Evolutionary conservation across 2,329 filamentous ascomycete genomes (phyloP), one percentile per base, ranked within the genome.

Genomic region (Pseudopyrenochaeta lycopersici): DNA sequence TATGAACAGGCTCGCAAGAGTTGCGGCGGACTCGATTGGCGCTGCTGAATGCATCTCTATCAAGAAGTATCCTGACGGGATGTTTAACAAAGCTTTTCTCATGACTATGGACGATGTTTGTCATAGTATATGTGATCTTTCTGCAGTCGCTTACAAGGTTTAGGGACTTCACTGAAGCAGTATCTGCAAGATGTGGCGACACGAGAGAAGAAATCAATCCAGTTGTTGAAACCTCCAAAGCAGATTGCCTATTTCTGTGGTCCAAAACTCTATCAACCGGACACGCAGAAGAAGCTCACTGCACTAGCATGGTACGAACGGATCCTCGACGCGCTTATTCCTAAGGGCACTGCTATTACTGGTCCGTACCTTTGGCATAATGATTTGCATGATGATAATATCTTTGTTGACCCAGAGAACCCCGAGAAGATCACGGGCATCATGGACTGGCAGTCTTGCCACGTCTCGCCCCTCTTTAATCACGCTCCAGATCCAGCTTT

Each of bases 381-480:
- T 27, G 76, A 78, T 46, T 60, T 78, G 7, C 75, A 78, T 44
- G 32, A 33, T 4, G 72, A 71, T 18, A 62, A 61, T 42, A 61
- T 63, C 49, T 64, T 55, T 46, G 52, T 64, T 17, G 56, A 60
- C 17, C 68, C 63, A 3, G 61, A 67, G 5, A 52, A 51, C 17
- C 68, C 63, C 1, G 64, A 62, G 14, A 53, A 54, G 31, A 61
- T 74, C 27, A 62, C 54, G 0, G 52, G 44, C 1, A 63, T 74
- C 35, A 70, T 75, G 30, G 71, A 75, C 50, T 74, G 70, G 71
- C 70, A 73, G 46, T 62, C 62, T 9, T 63, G 58, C 9, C 49
- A 66, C 29, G 43, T 74, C 35, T 49, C 44, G 18, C 56, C 59
- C 7, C 56, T 62, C 23, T 60, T 54, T 49, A 67, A 49, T 54